A percentile compares a stretch with the other conserved stretches of the same genome.
phyloP scores from a whole-genome alignment of 345 rosid genomes.

The Passiflora organensis region DNA sequence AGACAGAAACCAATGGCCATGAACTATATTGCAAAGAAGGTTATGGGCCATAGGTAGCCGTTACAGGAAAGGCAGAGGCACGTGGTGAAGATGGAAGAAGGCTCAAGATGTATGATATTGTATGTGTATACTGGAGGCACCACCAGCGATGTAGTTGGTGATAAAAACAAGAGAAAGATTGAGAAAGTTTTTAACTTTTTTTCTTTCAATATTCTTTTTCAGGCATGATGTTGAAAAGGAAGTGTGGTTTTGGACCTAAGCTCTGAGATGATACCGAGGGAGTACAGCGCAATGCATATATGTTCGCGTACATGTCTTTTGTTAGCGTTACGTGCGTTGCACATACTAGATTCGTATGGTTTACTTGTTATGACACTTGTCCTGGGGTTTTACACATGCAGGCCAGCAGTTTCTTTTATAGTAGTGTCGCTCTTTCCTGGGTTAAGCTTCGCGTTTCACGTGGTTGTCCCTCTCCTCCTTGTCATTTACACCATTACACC shows the following conservation, averaged over 20 bases:
- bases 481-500: not conserved
- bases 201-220: not conserved
- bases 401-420: not conserved
- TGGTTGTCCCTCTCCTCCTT: not conserved
- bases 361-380: constrained; percentile 1
- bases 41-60: constrained; percentile 5
- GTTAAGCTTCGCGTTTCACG: not conserved
- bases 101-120: not conserved
- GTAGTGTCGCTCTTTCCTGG: not conserved
- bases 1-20: not conserved
- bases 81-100: constrained; percentile 7
- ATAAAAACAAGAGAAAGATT: not conserved
- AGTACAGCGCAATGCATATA: not conserved
- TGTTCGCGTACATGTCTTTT: not conserved
- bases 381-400: not conserved
- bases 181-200: not conserved
- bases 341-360: not conserved
- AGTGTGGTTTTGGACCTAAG: not conserved
- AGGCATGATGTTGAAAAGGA: constrained; percentile 3
- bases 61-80: constrained; percentile 6
- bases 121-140: not conserved
- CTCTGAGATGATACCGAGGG: not conserved
- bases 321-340: not conserved
- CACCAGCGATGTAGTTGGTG: not conserved
- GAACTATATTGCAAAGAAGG: constrained; percentile 4